These are phyloP conservation scores for Escallonia herrerae DNA, from an alignment of 129 eudicot species.

Conservation along the genomic window DNA sequence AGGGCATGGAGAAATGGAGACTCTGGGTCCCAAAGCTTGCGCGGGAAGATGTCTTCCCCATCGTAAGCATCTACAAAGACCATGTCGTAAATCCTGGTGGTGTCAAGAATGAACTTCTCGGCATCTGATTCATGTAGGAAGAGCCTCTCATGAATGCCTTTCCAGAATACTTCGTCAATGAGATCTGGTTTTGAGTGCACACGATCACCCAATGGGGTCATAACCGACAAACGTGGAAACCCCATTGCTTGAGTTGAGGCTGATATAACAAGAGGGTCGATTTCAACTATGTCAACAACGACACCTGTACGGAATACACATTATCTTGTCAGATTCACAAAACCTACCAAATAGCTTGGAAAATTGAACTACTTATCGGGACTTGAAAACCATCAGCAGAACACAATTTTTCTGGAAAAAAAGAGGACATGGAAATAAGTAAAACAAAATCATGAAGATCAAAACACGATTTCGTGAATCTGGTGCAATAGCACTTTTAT, in stretches of 20 bases:
- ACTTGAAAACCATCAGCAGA: too few relatives aligned
- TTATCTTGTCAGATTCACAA: conserved; percentile 8
- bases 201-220: conserved; percentile 42
- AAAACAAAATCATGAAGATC: too few relatives aligned
- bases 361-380: too few relatives aligned
- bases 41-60: conserved; percentile 76
- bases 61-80: conserved; percentile 88
- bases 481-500: too few relatives aligned
- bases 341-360: neutral
- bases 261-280: conserved; percentile 76
- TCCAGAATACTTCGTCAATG: conserved; percentile 63
- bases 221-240: conserved; percentile 60
- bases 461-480: too few relatives aligned
- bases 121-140: conserved; percentile 66
- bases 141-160: conserved; percentile 72
- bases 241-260: conserved; percentile 93
- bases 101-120: conserved; percentile 51
- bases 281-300: conserved; percentile 60
- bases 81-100: conserved; percentile 46
- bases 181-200: conserved; percentile 27
- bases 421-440: too few relatives aligned
- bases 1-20: conserved; percentile 62
- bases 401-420: too few relatives aligned
- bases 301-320: conserved; percentile 43
- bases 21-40: conserved; percentile 75